A percentile compares a stretch with the other conserved stretches of the same genome.
These are phyloP conservation scores for Nicotiana sylvestris DNA, from an alignment of 257 asterid species.

Conservation along the genomic window DNA sequence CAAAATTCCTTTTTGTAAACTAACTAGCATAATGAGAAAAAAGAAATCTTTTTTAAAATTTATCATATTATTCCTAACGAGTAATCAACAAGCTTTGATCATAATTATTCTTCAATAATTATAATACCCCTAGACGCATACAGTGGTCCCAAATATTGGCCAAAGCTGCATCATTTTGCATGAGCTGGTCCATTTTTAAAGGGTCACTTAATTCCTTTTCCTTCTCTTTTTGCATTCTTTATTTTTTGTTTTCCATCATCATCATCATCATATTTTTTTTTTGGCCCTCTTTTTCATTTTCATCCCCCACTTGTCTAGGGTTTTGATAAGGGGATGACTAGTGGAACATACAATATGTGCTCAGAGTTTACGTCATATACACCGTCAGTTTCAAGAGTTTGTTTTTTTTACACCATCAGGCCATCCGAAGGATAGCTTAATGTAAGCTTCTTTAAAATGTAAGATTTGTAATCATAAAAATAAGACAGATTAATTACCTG, in stretches of 20 bases:
- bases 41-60: neutral
- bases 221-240: slow-evolving; percentile 13
- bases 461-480: neutral
- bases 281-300: neutral
- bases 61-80: neutral
- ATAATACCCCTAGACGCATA: slow-evolving; percentile 28
- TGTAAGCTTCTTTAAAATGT: neutral
- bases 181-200: slow-evolving; percentile 31
- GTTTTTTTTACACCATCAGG: neutral
- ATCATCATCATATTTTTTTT: slow-evolving; percentile 8
- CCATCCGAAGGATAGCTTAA: neutral
- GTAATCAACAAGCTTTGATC: slow-evolving; percentile 22
- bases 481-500: neutral
- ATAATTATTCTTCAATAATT: slow-evolving; percentile 52
- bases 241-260: neutral
- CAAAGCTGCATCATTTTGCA: slow-evolving; percentile 46
- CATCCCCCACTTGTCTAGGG: slow-evolving; percentile 24
- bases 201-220: slow-evolving; percentile 12
- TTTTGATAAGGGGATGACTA: slow-evolving; percentile 10
- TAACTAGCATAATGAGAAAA: neutral
- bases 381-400: neutral
- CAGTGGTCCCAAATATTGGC: slow-evolving; percentile 42
- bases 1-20: slow-evolving; percentile 27
- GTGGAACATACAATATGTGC: too few species aligned
- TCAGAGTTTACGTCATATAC: neutral